Evolutionary conservation across 73 alveolate species (phyloP).

Genomic region (Uronychia setigera): DNA sequence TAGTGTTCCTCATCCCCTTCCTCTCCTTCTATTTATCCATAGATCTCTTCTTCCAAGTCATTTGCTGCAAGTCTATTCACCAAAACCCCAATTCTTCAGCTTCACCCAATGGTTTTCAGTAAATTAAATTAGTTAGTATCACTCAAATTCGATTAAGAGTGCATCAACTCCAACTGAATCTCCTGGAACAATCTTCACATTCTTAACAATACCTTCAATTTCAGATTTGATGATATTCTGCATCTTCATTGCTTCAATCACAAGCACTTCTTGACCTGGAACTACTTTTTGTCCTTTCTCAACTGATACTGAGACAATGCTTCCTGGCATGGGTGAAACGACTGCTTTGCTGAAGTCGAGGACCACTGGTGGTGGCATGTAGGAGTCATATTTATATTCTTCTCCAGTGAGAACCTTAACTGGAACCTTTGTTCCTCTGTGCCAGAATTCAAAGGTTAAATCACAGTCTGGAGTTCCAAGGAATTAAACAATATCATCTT

Average conservation of each 20-base stretch:
- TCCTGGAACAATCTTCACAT: constrained; percentile 33
- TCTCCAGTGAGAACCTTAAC: constrained; percentile 10
- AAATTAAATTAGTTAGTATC: no score
- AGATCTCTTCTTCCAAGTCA: no score
- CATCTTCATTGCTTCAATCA: constrained; percentile 66
- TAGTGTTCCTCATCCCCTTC: no score
- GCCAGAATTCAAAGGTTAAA: constrained; percentile 33
- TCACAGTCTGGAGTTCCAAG: constrained; percentile 19
- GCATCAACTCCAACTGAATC: constrained; percentile 51
- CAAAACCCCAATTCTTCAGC: no score
- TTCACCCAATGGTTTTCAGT: no score
- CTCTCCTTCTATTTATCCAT: no score
- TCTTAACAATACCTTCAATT: constrained; percentile 38
- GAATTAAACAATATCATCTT: constrained; percentile 25
- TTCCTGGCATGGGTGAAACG: constrained; percentile 68
- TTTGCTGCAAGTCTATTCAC: no score
- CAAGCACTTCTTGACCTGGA: constrained; percentile 35
- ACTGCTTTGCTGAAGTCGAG: constrained; percentile 40
- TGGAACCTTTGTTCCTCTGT: constrained; percentile 32
- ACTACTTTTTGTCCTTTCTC: constrained; percentile 40
- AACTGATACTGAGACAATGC: constrained; percentile 34
- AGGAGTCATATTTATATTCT: constrained; percentile 9
- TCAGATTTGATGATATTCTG: constrained; percentile 48
- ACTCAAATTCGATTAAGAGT: constrained; percentile 43
- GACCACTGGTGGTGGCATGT: constrained; percentile 62